Conservation (phyloP, 495 filamentous ascomycete species). For the Friedmanniomyces simplex region DNA sequence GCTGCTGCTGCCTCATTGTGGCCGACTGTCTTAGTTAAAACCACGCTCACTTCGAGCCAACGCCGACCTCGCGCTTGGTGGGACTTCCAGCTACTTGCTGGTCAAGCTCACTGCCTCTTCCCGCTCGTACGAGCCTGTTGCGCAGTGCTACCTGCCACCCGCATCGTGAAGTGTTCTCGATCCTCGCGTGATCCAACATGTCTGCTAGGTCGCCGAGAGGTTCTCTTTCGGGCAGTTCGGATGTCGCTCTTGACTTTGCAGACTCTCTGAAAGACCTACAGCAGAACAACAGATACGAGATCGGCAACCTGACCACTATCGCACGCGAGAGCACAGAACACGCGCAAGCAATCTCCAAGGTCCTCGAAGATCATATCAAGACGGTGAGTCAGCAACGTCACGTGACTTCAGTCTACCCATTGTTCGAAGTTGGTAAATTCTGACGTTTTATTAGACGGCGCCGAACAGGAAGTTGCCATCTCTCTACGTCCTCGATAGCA, state of each 20-base stretch:
- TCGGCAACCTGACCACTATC: conserved; percentile 90
- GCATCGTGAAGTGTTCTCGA: conserved; percentile 4
- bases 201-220: conserved; percentile 30
- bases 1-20: not conserved
- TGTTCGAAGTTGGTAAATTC: not conserved
- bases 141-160: not conserved
- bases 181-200: conserved; percentile 46
- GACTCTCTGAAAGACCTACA: conserved; percentile 85
- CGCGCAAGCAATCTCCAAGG: conserved; percentile 80
- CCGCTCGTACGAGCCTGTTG: conserved; percentile 1
- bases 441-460: conserved; percentile 50
- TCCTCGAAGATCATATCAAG: conserved; percentile 83
- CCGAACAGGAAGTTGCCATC: conserved; percentile 81
- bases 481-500: conserved; percentile 95
- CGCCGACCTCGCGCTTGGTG: not conserved
- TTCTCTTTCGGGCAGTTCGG: conserved; percentile 33
- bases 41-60: not conserved
- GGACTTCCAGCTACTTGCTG: not conserved
- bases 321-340: conserved; percentile 93
- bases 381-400: conserved; percentile 52
- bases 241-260: conserved; percentile 90
- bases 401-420: not conserved
- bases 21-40: not conserved
- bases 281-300: conserved; percentile 80
- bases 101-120: not conserved